Percentiles rank a stretch among this genome's conserved stretches.
Evolutionary conservation across 2,329 filamentous ascomycete genomes (phyloP).

Genomic region (Berkeleyomyces rouxiae): DNA sequence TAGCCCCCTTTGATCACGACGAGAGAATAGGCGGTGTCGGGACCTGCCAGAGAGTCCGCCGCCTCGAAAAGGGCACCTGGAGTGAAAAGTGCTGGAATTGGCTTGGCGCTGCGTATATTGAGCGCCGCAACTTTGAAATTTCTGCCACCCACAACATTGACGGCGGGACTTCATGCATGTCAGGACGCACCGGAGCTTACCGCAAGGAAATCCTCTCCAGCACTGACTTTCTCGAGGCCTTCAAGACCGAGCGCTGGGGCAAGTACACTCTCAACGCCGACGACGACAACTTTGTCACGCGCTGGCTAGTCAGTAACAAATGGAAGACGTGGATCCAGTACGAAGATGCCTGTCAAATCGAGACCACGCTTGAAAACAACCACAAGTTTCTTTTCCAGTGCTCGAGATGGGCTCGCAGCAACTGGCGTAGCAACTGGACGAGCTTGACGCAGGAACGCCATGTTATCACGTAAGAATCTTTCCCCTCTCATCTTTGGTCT

Average conservation of each 20-base stretch:
- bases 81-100: slow-evolving; percentile 63
- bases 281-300: slow-evolving; percentile 95
- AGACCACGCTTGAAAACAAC: slow-evolving; percentile 83
- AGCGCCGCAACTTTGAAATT: slow-evolving; percentile 91
- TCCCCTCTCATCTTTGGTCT: too few species aligned
- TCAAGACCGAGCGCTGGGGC: slow-evolving; percentile 82
- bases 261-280: slow-evolving; percentile 86
- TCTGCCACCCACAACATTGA: slow-evolving; percentile 90
- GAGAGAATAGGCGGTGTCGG: slow-evolving; percentile 72
- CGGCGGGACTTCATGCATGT: slow-evolving; percentile 92
- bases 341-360: slow-evolving; percentile 74
- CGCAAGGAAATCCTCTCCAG: slow-evolving; percentile 75
- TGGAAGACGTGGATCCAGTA: slow-evolving; percentile 97
- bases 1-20: slow-evolving; percentile 74
- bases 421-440: slow-evolving; percentile 93
- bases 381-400: slow-evolving; percentile 85
- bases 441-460: slow-evolving; percentile 70
- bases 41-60: slow-evolving; percentile 73
- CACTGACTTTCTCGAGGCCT: slow-evolving; percentile 69
- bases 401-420: slow-evolving; percentile 86
- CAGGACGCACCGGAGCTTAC: slow-evolving; percentile 84
- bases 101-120: slow-evolving; percentile 79
- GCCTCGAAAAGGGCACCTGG: slow-evolving; percentile 43
- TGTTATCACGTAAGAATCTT: slow-evolving; percentile 59
- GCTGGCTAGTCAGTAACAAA: slow-evolving; percentile 81